Evolutionary conservation across 2,329 filamentous ascomycete genomes (phyloP), one percentile per base, ranked within the genome.

Genomic region (Colletotrichum spaethianum): DNA sequence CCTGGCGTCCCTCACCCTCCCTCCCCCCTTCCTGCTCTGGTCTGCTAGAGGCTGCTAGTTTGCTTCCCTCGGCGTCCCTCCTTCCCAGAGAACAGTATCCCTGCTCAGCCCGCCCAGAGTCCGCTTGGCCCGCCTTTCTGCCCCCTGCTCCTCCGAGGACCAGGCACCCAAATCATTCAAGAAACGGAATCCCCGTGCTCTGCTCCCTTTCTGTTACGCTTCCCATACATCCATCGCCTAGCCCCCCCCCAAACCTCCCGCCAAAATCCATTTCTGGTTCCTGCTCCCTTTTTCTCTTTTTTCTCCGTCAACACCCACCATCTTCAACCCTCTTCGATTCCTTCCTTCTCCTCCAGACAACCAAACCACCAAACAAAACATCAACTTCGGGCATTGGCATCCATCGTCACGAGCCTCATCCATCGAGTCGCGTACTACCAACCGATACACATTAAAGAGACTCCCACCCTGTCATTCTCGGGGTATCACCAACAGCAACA

Each of bases 261-360:
- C 26, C 53, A 38, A 23, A 20, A 28, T 56, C 67, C 78, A 53
- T n/a, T 52, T 42, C 63, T 31, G 46, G 63, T 56, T 33, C 69
- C 36, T 68, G 12, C 18, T 44, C 48, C 55, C 52, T 59, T 31
- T 50, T 31, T 31, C n/a, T 63, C 56, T 55, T 36, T 33, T 38
- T 53, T 40, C 66, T 56, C 50, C 68, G 57, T 69, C 50, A 23
- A 42, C 33, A 23, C n/a, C 55, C 67, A 67, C 11, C 40, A 56
- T 9, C 53, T 11, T 26, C 75, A 75, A 59, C 68, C 75, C 64
- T 77, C 75, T 61, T 74, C 78, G 48, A 48, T 18, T 42, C 28
- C 46, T 16, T 50, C 14, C 7, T n/a, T n/a, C 18, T 20, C 44
- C 33, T n/a, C 11, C 28, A 7, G 4, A 23, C 60, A 55, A 64